A percentile compares a stretch with the other conserved stretches of the same genome.
Evolutionary conservation across 1,284 basidiomycete genomes (phyloP).

Genomic region (Cutaneotrichosporon sp.): DNA sequence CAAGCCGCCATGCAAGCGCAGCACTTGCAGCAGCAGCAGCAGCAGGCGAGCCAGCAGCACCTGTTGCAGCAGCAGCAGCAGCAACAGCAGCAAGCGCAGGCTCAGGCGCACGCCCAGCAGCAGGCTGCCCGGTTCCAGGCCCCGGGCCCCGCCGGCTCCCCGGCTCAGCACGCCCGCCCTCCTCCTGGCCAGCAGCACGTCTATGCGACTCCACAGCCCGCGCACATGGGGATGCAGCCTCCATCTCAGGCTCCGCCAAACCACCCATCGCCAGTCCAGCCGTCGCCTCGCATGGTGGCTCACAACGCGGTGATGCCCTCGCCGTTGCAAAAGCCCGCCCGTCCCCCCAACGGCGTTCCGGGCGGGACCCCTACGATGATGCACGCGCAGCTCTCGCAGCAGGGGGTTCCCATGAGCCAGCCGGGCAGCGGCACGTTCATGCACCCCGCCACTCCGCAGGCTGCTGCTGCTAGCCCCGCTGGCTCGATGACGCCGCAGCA

Average conservation of each 20-base stretch:
- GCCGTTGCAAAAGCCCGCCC: conserved; percentile 41
- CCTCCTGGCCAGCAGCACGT: conserved; percentile 31
- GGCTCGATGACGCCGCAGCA: conserved; percentile 32
- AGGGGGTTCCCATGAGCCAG: conserved; percentile 17
- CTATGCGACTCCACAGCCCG: conserved; percentile 26
- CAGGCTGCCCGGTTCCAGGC: conserved; percentile 26
- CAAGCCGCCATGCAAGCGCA: conserved; percentile 25
- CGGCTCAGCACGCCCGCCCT: conserved; percentile 31
- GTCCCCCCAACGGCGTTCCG: conserved; percentile 36
- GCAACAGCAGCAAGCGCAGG: conserved; percentile 31
- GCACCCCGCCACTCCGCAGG: conserved; percentile 26
- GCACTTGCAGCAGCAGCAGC: conserved; percentile 16
- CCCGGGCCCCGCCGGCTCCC: conserved; percentile 28
- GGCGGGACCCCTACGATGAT: conserved; percentile 37
- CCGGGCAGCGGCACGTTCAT: conserved; percentile 17
- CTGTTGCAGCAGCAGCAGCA: conserved; percentile 20
- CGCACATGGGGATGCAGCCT: conserved; percentile 31
- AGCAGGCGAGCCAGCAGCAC: conserved; percentile 22
- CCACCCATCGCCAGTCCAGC: conserved; percentile 33
- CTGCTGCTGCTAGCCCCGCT: conserved; percentile 23
- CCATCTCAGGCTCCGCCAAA: conserved; percentile 29
- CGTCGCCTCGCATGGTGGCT: conserved; percentile 36
- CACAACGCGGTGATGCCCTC: conserved; percentile 40
- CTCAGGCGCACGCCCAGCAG: conserved; percentile 19
- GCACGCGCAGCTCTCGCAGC: conserved; percentile 39